phyloP scores from a whole-genome alignment of 495 filamentous ascomycete genomes.

The Monascus purpureus region DNA sequence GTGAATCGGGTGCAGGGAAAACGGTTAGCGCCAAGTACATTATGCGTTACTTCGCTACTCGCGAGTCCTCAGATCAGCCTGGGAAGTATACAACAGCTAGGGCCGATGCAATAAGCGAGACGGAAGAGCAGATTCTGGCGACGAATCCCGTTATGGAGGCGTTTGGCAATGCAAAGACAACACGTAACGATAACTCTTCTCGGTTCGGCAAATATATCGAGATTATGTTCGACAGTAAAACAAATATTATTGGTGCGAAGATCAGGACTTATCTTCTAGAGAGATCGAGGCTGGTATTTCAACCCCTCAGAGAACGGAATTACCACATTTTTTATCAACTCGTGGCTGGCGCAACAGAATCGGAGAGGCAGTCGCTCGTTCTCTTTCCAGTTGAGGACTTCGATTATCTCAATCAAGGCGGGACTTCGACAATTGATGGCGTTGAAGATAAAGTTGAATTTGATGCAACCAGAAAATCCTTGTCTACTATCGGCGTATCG shows the following conservation, averaged over 20 bases:
- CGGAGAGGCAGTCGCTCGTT: conserved; percentile 62
- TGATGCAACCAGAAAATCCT: conserved; percentile 67
- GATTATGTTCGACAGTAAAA: conserved; percentile 94
- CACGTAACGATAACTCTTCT: conserved; percentile 96
- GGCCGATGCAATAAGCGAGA: conserved; percentile 87
- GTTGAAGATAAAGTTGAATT: conserved; percentile 96
- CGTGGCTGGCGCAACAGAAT: conserved; percentile 81
- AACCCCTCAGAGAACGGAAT: conserved; percentile 93
- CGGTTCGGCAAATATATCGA: conserved; percentile 99
- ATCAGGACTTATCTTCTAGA: conserved; percentile 94
- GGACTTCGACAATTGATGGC: conserved; percentile 77
- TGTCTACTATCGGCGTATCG: conserved; percentile 77
- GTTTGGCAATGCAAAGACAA: conserved; percentile 98
- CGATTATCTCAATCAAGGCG: conserved; percentile 92
- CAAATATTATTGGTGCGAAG: conserved; percentile 94
- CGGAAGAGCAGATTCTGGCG: conserved; percentile 93
- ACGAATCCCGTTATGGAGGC: conserved; percentile 99
- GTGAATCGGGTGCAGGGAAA: conserved; percentile 96
- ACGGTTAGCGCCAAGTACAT: conserved; percentile 99
- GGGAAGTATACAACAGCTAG: conserved; percentile 64
- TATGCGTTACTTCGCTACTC: conserved; percentile 98
- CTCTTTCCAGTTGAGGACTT: conserved; percentile 78
- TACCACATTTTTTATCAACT: conserved; percentile 99
- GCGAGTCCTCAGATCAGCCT: conserved; percentile 84
- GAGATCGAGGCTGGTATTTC: conserved; percentile 93